Evolutionary conservation across 2,329 filamentous ascomycete species (phyloP), one percentile per base, ranked within the genome.

Genomic region (Gnomoniopsis smithogilvyi): DNA sequence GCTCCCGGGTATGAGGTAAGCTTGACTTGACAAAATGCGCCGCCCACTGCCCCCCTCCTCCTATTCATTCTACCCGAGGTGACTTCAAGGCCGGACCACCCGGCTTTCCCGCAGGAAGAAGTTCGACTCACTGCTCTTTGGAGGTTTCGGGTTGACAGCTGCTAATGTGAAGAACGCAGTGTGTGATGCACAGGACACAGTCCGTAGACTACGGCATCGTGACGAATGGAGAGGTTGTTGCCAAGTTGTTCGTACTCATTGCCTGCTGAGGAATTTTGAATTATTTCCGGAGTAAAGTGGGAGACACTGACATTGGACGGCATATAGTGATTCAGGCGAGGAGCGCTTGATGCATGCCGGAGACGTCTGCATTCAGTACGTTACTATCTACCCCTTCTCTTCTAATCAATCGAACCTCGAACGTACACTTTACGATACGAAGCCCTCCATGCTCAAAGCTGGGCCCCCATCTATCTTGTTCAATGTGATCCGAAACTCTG

Each of bases 121-220:
- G n/a, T 21, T 46, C 6, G 36, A n/a, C 36, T 19, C 43, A 21
- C 3, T 36, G 12, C 34, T 14, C 33, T 11, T n/a, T n/a, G n/a
- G 26, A 30, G 8, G 26, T 30, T 12, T 22, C 22, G 12, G 12
- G 22, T 6, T 17, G 4, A 30, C 17, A 33, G 3, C n/a, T 51
- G n/a, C 34, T 7, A 54, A 41, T n/a, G n/a, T n/a, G n/a, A n/a
- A 12, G n/a, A 26, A 2, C 15, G 2, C 8, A 62, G 53, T 71
- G 70, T 19, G 66, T 75, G 10, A 77, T 80, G 71, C 78, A 82
- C 62, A 73, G 79, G 7, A 81, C 80, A 0, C 71, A 77, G 54
- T 77, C 72, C 51, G 67, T 82, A 1, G 79, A 82, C 63, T 80
- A 78, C 58, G 80, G 79, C 1, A 72, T 81, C 33, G 76, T 82